Evolutionary conservation across 2,329 filamentous ascomycete species (phyloP).

Genomic region (Claviceps spartinae): DNA sequence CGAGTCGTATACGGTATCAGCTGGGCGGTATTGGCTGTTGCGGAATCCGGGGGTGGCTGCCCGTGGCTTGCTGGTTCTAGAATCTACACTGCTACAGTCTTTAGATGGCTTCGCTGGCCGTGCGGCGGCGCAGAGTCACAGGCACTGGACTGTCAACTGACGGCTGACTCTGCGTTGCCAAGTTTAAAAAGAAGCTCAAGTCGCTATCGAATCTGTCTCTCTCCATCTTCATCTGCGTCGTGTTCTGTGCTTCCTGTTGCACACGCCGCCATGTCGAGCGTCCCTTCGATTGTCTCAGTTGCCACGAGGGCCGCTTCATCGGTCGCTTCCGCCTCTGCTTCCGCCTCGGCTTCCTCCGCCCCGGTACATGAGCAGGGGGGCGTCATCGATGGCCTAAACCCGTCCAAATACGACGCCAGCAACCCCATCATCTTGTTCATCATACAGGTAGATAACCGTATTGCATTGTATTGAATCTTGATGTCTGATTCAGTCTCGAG

Average conservation of each 20-base stretch:
- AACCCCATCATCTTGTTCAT: constrained; percentile 67
- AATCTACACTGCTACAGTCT: too few relatives aligned
- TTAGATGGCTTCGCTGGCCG: not conserved
- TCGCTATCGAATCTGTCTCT: not conserved
- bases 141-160: not conserved
- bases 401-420: constrained; percentile 51
- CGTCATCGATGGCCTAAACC: constrained; percentile 58
- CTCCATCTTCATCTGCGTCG: not conserved
- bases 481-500: not conserved
- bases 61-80: not conserved
- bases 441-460: constrained; percentile 39
- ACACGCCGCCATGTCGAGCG: constrained; percentile 3
- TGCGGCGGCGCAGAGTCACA: not conserved
- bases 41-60: too few relatives aligned
- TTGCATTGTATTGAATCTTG: too few relatives aligned
- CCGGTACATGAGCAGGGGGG: constrained; percentile 35
- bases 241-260: not conserved
- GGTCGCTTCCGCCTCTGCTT: constrained; percentile 17
- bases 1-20: too few relatives aligned
- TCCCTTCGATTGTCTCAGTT: constrained; percentile 9
- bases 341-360: constrained; percentile 13
- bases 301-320: constrained; percentile 14
- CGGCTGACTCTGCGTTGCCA: not conserved
- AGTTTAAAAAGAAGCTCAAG: too few relatives aligned
- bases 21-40: too few relatives aligned